phyloP scores from a whole-genome alignment of 2,329 filamentous ascomycete species.

The Cryoendolithus antarcticus region DNA sequence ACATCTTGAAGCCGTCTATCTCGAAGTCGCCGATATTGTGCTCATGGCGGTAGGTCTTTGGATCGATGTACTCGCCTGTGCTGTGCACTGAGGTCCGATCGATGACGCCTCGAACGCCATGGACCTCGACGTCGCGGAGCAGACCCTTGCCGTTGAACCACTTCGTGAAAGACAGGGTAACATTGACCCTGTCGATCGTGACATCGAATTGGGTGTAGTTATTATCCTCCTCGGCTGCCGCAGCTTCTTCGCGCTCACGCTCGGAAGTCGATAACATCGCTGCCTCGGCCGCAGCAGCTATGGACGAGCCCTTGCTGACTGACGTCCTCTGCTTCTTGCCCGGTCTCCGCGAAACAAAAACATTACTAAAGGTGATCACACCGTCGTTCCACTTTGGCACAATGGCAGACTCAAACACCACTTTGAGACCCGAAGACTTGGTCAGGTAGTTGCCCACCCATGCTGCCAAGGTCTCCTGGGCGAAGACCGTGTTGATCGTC shows the following conservation, averaged over 20 bases:
- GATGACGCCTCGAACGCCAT: constrained; percentile 81
- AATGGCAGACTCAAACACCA: constrained; percentile 95
- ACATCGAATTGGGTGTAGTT: constrained; percentile 98
- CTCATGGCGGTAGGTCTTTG: constrained; percentile 74
- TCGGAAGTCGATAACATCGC: constrained; percentile 29
- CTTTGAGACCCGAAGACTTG: constrained; percentile 79
- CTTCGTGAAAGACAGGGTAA: constrained; percentile 92
- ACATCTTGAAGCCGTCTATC: constrained; percentile 91
- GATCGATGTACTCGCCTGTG: constrained; percentile 58
- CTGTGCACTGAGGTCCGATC: constrained; percentile 72
- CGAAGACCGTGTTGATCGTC: constrained; percentile 89
- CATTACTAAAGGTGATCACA: constrained; percentile 92
- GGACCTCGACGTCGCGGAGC: constrained; percentile 83
- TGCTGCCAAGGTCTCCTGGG: constrained; percentile 86
- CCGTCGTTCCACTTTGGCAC: constrained; percentile 92
- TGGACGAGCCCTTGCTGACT: constrained; percentile 84
- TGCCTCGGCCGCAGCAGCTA: constrained; percentile 70
- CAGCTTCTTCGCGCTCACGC: too few species aligned
- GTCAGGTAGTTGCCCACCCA: constrained; percentile 96
- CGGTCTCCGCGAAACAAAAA: constrained; percentile 84
- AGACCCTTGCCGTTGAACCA: constrained; percentile 97
- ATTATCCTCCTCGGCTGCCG: constrained; percentile 52
- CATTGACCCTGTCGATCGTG: constrained; percentile 88
- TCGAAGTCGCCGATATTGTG: constrained; percentile 91
- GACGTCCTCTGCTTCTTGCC: constrained; percentile 45